Percentiles rank a stretch among this genome's conserved stretches.
Evolutionary conservation across 2,329 filamentous ascomycete species (phyloP).

Genomic region (Paecilomyces sp.): DNA sequence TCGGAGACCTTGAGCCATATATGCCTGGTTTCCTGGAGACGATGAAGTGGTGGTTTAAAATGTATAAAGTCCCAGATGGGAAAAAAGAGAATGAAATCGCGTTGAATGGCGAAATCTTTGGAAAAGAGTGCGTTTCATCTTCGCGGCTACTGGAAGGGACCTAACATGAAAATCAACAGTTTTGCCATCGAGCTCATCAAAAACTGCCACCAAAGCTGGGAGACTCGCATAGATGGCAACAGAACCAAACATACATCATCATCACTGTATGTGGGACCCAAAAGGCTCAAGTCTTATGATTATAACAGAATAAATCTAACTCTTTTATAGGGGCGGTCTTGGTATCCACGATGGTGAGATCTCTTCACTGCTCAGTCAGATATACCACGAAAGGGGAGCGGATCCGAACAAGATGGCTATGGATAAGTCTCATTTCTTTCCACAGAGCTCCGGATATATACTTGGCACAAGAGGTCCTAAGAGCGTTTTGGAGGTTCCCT

Average conservation of each 20-base stretch:
- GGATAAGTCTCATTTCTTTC: constrained; percentile 2
- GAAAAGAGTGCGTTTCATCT: neutral
- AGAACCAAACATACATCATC: neutral
- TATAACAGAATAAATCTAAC: neutral
- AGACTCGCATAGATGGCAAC: constrained; percentile 1
- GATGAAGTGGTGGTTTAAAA: constrained; percentile 95
- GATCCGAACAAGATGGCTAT: neutral
- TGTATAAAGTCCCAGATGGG: constrained; percentile 87
- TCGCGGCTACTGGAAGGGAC: neutral
- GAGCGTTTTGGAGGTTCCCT: neutral
- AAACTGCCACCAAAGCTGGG: constrained; percentile 3
- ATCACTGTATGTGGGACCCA: neutral
- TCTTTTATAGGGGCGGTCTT: neutral
- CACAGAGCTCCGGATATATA: neutral
- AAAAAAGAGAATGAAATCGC: constrained; percentile 78
- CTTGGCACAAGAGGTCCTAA: neutral
- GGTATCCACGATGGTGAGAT: neutral
- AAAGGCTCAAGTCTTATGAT: neutral
- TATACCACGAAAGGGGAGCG: neutral
- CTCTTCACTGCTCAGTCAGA: neutral
- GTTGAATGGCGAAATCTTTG: constrained; percentile 53
- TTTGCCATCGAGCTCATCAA: constrained; percentile 4
- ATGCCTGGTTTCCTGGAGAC: constrained; percentile 80
- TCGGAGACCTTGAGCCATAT: constrained; percentile 89
- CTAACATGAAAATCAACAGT: neutral